A percentile compares a stretch with the other conserved stretches of the same genome.
Evolutionary conservation across 495 filamentous ascomycete species (phyloP).

Genomic region (Talaromyces stipitatus): DNA sequence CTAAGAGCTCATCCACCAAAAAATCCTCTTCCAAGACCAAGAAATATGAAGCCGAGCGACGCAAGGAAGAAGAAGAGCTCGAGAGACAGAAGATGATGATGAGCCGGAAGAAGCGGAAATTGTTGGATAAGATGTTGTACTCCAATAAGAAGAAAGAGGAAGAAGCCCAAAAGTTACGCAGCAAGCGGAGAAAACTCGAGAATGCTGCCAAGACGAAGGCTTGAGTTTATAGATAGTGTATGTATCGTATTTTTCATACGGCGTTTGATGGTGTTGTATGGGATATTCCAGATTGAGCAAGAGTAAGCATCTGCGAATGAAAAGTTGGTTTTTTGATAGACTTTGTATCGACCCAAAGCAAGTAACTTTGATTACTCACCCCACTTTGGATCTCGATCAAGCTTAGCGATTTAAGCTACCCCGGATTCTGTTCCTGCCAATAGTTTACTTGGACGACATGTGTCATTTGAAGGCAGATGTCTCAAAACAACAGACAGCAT

Average conservation of each 20-base stretch:
- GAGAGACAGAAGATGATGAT: slow-evolving; percentile 90
- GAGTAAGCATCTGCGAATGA: neutral
- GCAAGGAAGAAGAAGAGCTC: slow-evolving; percentile 73
- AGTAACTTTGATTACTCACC: neutral
- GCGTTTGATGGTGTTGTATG: neutral
- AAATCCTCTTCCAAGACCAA: slow-evolving; percentile 57
- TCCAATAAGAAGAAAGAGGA: slow-evolving; percentile 77
- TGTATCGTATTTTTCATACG: neutral
- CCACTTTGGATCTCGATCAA: no score
- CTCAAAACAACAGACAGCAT: no score
- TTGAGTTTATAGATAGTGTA: neutral
- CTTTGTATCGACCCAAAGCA: no score
- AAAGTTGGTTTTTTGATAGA: neutral
- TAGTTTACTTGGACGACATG: no score
- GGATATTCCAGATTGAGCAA: neutral
- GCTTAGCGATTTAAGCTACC: no score
- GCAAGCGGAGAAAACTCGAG: slow-evolving; percentile 84
- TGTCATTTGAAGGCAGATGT: no score
- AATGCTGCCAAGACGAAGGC: slow-evolving; percentile 35
- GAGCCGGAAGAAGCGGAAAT: slow-evolving; percentile 82
- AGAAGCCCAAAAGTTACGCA: slow-evolving; percentile 64
- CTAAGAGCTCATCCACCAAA: slow-evolving; percentile 39
- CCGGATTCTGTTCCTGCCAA: no score
- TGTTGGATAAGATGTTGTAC: slow-evolving; percentile 88
- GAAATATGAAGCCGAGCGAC: slow-evolving; percentile 58